Percentiles rank a stretch among this genome's conserved stretches.
phyloP scores from a whole-genome alignment of 2,329 filamentous ascomycete genomes.

The Beauveria bassiana region DNA sequence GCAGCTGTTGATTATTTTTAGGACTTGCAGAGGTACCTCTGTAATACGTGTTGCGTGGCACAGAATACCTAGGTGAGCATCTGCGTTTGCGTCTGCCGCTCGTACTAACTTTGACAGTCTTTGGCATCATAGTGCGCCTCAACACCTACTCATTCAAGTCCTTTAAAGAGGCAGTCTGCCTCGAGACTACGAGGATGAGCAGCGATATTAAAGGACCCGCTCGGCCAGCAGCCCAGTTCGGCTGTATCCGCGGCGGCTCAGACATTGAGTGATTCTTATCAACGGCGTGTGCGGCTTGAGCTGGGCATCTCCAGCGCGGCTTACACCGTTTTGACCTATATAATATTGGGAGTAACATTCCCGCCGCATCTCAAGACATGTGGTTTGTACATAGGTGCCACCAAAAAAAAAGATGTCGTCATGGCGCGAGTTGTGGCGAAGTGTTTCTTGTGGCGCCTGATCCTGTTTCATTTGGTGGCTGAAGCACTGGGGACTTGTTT shows the following conservation, averaged over 20 bases:
- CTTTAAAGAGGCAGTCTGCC: neutral
- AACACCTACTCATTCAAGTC: no score
- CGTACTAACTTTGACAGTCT: neutral
- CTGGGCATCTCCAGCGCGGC: no score
- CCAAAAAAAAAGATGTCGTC: neutral
- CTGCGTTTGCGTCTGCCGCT: neutral
- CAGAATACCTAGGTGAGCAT: neutral
- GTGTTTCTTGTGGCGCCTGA: neutral
- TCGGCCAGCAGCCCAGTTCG: neutral
- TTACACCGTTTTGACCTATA: no score
- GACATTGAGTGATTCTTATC: neutral
- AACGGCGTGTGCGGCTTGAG: neutral
- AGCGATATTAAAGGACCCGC: neutral
- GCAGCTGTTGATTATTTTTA: neutral
- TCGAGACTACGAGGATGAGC: neutral
- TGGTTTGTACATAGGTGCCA: no score
- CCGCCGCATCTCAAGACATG: no score
- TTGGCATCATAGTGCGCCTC: no score
- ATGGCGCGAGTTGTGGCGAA: neutral
- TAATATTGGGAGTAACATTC: neutral
- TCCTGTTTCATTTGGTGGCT: constrained; percentile 3
- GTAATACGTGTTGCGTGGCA: no score
- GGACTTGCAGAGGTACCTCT: no score
- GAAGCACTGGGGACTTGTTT: neutral
- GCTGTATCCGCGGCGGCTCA: neutral